A percentile compares a stretch with the other conserved stretches of the same genome.
These are phyloP conservation scores for Friedmanniomyces simplex DNA, from an alignment of 495 filamentous ascomycete genomes.

Conservation along the genomic window DNA sequence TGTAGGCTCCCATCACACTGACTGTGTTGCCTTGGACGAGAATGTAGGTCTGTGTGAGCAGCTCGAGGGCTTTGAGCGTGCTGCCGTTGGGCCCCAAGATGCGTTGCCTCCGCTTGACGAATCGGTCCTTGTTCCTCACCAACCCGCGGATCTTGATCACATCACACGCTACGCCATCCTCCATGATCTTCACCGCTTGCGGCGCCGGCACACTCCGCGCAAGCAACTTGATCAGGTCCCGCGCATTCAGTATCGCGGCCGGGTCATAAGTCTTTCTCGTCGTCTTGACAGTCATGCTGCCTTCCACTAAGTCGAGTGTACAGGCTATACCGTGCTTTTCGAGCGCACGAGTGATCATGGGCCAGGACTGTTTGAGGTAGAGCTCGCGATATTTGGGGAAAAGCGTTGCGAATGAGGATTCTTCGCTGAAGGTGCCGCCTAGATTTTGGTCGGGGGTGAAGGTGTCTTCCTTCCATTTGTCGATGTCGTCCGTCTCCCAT, in stretches of 20 bases:
- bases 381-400: constrained; percentile 98
- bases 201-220: constrained; percentile 86
- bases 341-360: constrained; percentile 63
- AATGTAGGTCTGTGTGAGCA: constrained; percentile 90
- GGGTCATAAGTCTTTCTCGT: constrained; percentile 93
- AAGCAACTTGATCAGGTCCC: constrained; percentile 88
- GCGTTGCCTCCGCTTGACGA: constrained; percentile 88
- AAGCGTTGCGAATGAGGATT: constrained; percentile 80
- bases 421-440: constrained; percentile 79
- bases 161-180: constrained; percentile 81
- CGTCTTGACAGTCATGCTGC: constrained; percentile 90
- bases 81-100: constrained; percentile 77
- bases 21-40: constrained; percentile 97
- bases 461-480: constrained; percentile 89
- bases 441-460: constrained; percentile 81
- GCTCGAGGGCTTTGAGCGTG: constrained; percentile 86
- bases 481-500: constrained; percentile 96
- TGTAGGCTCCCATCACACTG: constrained; percentile 77
- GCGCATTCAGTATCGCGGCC: constrained; percentile 84
- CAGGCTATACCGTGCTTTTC: constrained; percentile 77
- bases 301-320: constrained; percentile 87
- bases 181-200: constrained; percentile 85
- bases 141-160: constrained; percentile 89
- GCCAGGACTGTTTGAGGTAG: constrained; percentile 89
- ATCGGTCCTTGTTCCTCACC: constrained; percentile 90